Evolutionary conservation across 352 stramenopile genomes (phyloP), one percentile per base, ranked within the genome.

Genomic region (Peronosclerospora sorghi): DNA sequence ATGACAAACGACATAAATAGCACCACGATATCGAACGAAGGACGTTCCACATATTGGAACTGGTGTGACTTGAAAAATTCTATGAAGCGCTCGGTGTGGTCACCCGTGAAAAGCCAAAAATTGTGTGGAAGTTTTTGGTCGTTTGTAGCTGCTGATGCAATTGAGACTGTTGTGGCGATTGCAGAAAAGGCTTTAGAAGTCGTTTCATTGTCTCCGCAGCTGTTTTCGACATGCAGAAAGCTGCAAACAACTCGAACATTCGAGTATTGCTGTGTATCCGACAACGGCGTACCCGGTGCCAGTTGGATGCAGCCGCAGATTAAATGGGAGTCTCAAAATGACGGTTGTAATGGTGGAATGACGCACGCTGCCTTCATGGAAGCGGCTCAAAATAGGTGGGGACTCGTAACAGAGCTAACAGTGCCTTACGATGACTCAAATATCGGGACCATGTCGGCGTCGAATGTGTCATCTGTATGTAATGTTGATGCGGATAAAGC

Each of bases 41-140:
- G 32, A 8, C 55, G 37, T 32, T 55, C 38, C 0, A 35, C 49
- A 14, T 58, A 64, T n/a, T 68, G 83, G 47, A 84, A 90, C 46
- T 87, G 77, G 77, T 90, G 77, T 54, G 71, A 62, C 15, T 62
- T 45, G 3, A 45, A 68, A 35, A 90, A 90, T 46, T 62, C 77
- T 1, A 41, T 77, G 36, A 59, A 50, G 2, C 61, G 65, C 40
- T 81, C 42, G 20, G 72, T 90, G 38, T 90, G 77, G 38, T 73
- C 74, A 18, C 56, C 61, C 7, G 69, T 87, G 7, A 90, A 90
- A 50, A 87, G 77, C 32, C 77, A 90, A 61, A 65, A 83, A 34
- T 82, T 73, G 34, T 90, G 77, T 39, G 77, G 77, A 26, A 85
- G 70, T 39, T 90, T 74, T 46, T 90, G 77, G 77, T 77, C 77